Conservation (phyloP, 768 basidiomycete genomes). For the Amanita fuliginea region DNA sequence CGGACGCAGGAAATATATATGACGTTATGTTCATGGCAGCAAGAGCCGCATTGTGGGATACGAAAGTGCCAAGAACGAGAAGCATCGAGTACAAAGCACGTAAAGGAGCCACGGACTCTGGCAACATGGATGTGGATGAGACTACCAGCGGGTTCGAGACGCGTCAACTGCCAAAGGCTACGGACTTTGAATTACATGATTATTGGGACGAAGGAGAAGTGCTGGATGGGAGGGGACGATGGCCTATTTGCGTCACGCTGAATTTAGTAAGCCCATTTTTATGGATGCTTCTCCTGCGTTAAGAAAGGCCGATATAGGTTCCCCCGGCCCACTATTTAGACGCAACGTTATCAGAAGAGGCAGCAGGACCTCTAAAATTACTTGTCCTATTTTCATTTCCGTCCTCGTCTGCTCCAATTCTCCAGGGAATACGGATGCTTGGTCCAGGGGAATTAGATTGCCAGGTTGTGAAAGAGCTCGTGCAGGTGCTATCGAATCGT, state of each 20-base stretch:
- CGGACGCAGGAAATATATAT: conserved; percentile 64
- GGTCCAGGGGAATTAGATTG: conserved; percentile 51
- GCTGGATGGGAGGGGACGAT: conserved; percentile 46
- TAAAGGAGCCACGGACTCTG: conserved; percentile 15
- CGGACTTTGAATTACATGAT: conserved; percentile 81
- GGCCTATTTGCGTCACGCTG: conserved; percentile 73
- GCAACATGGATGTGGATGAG: conserved; percentile 50
- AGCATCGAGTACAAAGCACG: conserved; percentile 55
- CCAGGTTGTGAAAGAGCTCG: conserved; percentile 33
- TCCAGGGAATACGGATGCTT: conserved; percentile 56
- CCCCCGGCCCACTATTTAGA: conserved; percentile 61
- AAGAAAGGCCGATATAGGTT: conserved; percentile 25
- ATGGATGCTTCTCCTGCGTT: not conserved
- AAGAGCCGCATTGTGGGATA: conserved; percentile 72
- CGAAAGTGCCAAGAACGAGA: conserved; percentile 66
- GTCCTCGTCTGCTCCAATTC: conserved; percentile 19
- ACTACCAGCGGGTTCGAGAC: conserved; percentile 49
- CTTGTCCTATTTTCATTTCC: conserved; percentile 58
- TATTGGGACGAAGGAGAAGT: conserved; percentile 80
- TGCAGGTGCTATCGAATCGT: conserved; percentile 33
- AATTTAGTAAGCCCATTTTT: conserved; percentile 45
- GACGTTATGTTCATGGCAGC: conserved; percentile 76
- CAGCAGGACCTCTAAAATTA: conserved; percentile 49
- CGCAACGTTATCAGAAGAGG: conserved; percentile 61
- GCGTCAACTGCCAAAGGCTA: conserved; percentile 34